A percentile compares a stretch with the other conserved stretches of the same genome.
Evolutionary conservation across 495 filamentous ascomycete genomes (phyloP).

Genomic region (Letharia columbiana): DNA sequence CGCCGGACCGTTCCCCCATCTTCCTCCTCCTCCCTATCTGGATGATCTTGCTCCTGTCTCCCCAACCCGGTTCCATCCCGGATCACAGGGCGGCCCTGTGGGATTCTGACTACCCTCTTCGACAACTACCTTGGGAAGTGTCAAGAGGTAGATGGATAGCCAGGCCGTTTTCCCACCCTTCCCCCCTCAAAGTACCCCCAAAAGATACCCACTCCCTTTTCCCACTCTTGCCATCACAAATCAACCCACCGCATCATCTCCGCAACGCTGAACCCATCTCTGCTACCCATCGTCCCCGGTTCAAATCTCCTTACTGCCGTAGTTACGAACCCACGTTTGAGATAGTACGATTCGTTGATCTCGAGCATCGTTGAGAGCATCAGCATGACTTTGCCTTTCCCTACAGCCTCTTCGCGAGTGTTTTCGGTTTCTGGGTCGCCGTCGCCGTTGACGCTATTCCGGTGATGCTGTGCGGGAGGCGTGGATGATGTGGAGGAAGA

Average conservation of each 20-base stretch:
- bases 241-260: conserved; percentile 19
- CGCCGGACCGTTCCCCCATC: no score
- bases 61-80: conserved; percentile 88
- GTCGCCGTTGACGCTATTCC: neutral
- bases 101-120: conserved; percentile 86
- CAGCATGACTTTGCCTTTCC: conserved; percentile 8
- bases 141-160: conserved; percentile 76
- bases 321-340: conserved; percentile 7
- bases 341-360: conserved; percentile 18
- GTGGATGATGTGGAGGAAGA: neutral
- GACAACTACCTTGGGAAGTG: conserved; percentile 87
- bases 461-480: neutral
- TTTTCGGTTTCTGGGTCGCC: neutral
- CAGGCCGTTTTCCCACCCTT: conserved; percentile 46
- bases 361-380: conserved; percentile 18
- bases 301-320: conserved; percentile 5
- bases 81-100: conserved; percentile 90
- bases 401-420: neutral
- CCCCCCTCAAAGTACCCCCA: neutral
- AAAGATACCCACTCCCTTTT: neutral
- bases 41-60: no score
- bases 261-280: conserved; percentile 15
- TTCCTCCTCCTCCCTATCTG: no score
- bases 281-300: conserved; percentile 13
- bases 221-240: neutral